phyloP scores from a whole-genome alignment of 208 protist species.

The Angomonas desouzai region DNA sequence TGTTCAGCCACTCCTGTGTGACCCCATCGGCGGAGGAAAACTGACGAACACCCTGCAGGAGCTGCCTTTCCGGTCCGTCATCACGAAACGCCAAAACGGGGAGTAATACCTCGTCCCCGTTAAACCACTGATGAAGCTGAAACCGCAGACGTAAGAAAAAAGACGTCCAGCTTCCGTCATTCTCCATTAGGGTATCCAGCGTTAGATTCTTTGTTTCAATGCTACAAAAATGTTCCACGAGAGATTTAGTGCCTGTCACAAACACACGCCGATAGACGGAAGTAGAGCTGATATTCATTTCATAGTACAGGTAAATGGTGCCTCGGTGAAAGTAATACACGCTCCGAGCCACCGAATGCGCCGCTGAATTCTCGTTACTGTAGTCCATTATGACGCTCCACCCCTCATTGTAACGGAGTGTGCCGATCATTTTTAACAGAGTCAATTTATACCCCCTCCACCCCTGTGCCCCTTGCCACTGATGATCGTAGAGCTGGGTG shows the following conservation, averaged over 20 bases:
- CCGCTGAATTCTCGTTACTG: constrained; percentile 26
- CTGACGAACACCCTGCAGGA: constrained; percentile 23
- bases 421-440: constrained; percentile 48
- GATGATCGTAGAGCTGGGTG: not conserved
- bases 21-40: constrained; percentile 53
- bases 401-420: constrained; percentile 72
- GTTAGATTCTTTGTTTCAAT: constrained; percentile 42
- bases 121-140: constrained; percentile 7
- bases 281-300: constrained; percentile 65
- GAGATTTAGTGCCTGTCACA: constrained; percentile 60
- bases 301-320: constrained; percentile 68
- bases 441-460: constrained; percentile 19
- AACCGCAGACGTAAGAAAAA: constrained; percentile 1
- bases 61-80: not conserved
- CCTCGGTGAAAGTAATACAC: constrained; percentile 62
- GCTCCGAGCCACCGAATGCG: constrained; percentile 58
- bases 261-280: constrained; percentile 63
- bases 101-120: constrained; percentile 52
- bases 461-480: constrained; percentile 22
- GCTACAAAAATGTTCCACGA: constrained; percentile 67
- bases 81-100: constrained; percentile 27
- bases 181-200: not conserved
- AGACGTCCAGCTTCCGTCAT: not conserved
- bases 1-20: constrained; percentile 55
- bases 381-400: constrained; percentile 84